Base-by-base conservation (phyloP, 2,329 filamentous ascomycete species). In the Westerdykella aurantiaca region DNA sequence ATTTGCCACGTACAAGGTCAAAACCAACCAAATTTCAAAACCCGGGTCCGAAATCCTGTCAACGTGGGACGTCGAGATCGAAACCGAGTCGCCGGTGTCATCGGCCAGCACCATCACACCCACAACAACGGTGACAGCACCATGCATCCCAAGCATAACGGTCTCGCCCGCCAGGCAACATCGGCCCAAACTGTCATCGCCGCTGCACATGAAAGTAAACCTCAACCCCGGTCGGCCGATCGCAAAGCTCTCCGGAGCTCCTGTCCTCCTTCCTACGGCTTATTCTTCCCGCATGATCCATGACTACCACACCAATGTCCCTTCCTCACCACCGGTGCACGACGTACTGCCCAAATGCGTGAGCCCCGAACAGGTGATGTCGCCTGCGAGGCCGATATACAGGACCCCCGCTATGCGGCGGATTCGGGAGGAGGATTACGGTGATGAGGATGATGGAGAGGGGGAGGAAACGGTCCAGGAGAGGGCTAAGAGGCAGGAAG, bases 1-100 rank as follows among this genome's bases (percentile, higher is more conserved):
- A 22, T 76, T 88, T 16, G 86, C 84, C 12, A 78, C 78, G 58
- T 89, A 88, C 72, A 89, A 89, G 67, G 73, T 90, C 52, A 77
- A 76, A 45, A 89, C 85, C 2, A 81, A 85, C 47, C 86, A 90
- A 66, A 77, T 81, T 42, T 70, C 78, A 45, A 74, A 86, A 22
- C 82, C 84, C 1, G 50, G 56, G 75, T 87, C 48, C 73, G 81
- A 43, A 68, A 78, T 88, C 34, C 60, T 69, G 10, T 60, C 62
- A 5, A 53, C 51, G 12, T 62, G 54, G 38, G 55, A 66, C 29
- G 43, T 51, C 12, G 51, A 49, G n/a, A 38, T 52, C 23, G 53
- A 56, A 1, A 53, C 50, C 11, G 43, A 49, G 21, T 33, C 52
- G 22, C 47, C 52, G 17, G 39, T 55, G 14, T 52, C 56, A 16